These are phyloP conservation scores for Nakazawaea laoshanensis DNA, from an alignment of 805 yeast species.

Conservation along the genomic window DNA sequence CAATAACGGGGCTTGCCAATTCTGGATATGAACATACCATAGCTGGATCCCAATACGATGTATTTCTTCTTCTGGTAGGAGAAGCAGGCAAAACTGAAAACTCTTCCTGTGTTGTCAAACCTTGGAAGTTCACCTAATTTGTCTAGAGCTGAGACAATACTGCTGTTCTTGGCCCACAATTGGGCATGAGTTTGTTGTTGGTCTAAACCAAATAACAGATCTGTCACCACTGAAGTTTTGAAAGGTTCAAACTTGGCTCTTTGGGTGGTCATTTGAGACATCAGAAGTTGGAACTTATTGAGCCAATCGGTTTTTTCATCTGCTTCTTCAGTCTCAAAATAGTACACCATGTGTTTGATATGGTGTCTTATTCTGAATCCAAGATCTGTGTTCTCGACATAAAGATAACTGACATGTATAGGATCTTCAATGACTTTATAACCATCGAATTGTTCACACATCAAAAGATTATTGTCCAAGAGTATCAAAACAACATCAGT, in stretches of 20 bases:
- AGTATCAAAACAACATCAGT: constrained; percentile 35
- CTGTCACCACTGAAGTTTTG: constrained; percentile 41
- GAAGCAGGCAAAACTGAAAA: constrained; percentile 38
- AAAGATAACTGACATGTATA: constrained; percentile 50
- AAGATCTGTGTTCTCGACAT: constrained; percentile 28
- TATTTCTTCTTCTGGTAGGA: constrained; percentile 34
- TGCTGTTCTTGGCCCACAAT: too few relatives aligned
- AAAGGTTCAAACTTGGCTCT: constrained; percentile 41
- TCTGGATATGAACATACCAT: constrained; percentile 55
- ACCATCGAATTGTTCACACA: constrained; percentile 48
- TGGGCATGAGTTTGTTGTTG: constrained; percentile 18
- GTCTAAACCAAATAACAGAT: constrained; percentile 59
- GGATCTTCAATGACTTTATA: constrained; percentile 47
- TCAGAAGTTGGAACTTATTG: constrained; percentile 1
- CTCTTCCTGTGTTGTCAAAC: constrained; percentile 22
- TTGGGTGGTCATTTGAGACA: constrained; percentile 15
- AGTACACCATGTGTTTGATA: constrained; percentile 45
- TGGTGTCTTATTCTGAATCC: constrained; percentile 49
- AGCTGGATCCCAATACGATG: constrained; percentile 48
- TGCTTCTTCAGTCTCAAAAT: constrained; percentile 32
- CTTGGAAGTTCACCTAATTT: constrained; percentile 7
- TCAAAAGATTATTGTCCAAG: constrained; percentile 61
- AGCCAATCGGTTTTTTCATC: constrained; percentile 9
- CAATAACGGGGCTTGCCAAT: constrained; percentile 35
- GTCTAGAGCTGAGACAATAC: too few relatives aligned